phyloP scores from a whole-genome alignment of 768 basidiomycete species.

The Panus rudis region DNA sequence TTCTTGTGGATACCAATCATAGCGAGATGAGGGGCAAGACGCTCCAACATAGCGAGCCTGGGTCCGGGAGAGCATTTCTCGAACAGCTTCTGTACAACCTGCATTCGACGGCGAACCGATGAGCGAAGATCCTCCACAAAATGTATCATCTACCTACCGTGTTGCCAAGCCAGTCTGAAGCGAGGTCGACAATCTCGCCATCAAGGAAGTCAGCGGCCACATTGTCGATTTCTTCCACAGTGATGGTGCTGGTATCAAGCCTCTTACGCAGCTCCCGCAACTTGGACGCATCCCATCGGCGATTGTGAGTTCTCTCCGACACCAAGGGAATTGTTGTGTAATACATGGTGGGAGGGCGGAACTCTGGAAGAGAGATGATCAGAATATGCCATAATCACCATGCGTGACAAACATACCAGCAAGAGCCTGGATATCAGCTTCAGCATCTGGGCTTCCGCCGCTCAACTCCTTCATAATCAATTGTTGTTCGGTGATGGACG shows the following conservation, averaged over 20 bases:
- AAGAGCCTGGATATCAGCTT: conserved; percentile 78
- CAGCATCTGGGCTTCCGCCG: conserved; percentile 67
- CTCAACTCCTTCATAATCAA: conserved; percentile 95
- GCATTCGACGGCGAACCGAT: conserved; percentile 1
- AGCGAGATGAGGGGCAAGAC: conserved; percentile 88
- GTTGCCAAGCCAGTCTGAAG: conserved; percentile 98
- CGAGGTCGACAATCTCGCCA: conserved; percentile 89
- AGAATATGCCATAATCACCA: not conserved
- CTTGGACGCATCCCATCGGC: conserved; percentile 90
- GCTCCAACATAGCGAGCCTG: conserved; percentile 86
- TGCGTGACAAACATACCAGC: conserved; percentile 52
- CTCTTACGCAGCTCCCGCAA: conserved; percentile 92
- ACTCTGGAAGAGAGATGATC: conserved; percentile 46
- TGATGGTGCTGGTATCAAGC: conserved; percentile 84
- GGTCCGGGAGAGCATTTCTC: conserved; percentile 77
- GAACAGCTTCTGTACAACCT: conserved; percentile 97
- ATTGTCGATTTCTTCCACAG: conserved; percentile 81
- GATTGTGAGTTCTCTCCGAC: conserved; percentile 75
- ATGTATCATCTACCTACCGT: conserved; percentile 47
- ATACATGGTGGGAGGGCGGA: conserved; percentile 90
- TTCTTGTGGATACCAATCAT: conserved; percentile 99
- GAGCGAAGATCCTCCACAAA: not conserved
- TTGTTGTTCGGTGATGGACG: conserved; percentile 87
- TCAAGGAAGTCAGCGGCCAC: conserved; percentile 89
- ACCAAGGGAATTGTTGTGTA: conserved; percentile 93